These are phyloP conservation scores for Tricholoma hemisulphureum DNA, from an alignment of 768 basidiomycete species.

Conservation along the genomic window DNA sequence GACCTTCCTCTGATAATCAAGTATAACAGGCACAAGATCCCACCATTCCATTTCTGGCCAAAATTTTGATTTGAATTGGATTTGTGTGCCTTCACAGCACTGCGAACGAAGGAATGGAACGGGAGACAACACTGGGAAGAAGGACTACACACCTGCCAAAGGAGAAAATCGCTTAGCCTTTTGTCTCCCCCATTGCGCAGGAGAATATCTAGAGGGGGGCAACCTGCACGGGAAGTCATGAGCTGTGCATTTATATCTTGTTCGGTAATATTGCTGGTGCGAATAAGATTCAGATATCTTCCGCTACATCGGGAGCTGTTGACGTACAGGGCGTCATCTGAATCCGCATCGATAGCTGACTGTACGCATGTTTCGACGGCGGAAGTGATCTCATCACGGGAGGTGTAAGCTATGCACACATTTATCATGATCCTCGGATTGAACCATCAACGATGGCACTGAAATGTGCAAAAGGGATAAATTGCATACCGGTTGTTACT, in stretches of 20 bases:
- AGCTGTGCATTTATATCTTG: constrained; percentile 62
- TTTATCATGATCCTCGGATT: constrained; percentile 76
- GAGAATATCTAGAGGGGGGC: constrained; percentile 81
- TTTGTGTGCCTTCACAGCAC: constrained; percentile 76
- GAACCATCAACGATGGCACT: neutral
- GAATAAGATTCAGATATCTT: neutral
- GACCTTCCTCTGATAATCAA: constrained; percentile 79
- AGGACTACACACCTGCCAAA: constrained; percentile 82
- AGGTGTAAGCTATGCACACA: constrained; percentile 86
- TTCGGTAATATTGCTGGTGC: constrained; percentile 48
- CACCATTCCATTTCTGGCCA: constrained; percentile 91
- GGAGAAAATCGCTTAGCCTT: constrained; percentile 80
- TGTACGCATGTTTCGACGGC: constrained; percentile 58
- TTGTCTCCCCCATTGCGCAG: constrained; percentile 88
- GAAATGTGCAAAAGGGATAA: neutral
- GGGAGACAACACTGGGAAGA: neutral
- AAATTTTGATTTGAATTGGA: constrained; percentile 80
- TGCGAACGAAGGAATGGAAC: constrained; percentile 26
- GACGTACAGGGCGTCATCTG: neutral
- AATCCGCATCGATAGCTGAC: constrained; percentile 26
- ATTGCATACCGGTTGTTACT: constrained; percentile 60
- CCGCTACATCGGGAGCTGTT: neutral
- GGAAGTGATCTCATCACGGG: constrained; percentile 83
- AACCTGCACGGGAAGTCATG: constrained; percentile 58
- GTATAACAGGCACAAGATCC: constrained; percentile 81